These are phyloP conservation scores for Cryptosporidium bovis DNA, from an alignment of 169 alveolate species.

Conservation along the genomic window DNA sequence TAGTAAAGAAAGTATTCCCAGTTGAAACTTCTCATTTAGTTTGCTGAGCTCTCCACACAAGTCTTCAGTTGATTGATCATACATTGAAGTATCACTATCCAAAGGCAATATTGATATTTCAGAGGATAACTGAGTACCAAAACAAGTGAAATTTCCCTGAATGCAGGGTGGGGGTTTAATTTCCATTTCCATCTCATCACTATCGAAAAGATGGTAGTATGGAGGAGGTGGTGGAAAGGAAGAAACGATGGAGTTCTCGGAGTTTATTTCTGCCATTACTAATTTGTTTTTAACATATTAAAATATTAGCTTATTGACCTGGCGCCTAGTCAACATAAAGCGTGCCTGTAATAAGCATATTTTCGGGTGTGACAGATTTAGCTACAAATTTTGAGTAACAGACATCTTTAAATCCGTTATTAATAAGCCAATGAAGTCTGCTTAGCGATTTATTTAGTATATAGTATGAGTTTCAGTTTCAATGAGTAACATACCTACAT, in stretches of 20 bases:
- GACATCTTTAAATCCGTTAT: constrained; percentile 19
- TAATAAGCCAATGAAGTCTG: constrained; percentile 50
- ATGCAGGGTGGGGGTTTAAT: constrained; percentile 69
- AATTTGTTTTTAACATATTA: neutral
- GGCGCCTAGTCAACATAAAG: constrained; percentile 37
- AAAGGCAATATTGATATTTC: constrained; percentile 50
- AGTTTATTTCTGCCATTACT: neutral
- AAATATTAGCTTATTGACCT: neutral
- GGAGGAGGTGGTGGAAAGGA: constrained; percentile 75
- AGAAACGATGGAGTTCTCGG: constrained; percentile 19
- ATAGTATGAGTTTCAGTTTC: neutral
- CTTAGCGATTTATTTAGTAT: neutral
- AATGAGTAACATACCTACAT: constrained; percentile 28
- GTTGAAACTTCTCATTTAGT: constrained; percentile 30
- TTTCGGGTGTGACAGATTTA: constrained; percentile 55
- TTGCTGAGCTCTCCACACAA: constrained; percentile 17
- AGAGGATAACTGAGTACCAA: constrained; percentile 65
- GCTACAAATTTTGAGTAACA: neutral
- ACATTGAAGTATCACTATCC: constrained; percentile 54
- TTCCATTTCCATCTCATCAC: constrained; percentile 6
- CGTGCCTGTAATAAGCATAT: constrained; percentile 26
- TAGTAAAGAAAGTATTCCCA: constrained; percentile 26
- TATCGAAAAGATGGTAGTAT: constrained; percentile 46
- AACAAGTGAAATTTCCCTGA: constrained; percentile 61
- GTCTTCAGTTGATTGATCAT: constrained; percentile 24